phyloP scores from a whole-genome alignment of 1,139 yeast genomes.

The Geotrichum phurueaensis region DNA sequence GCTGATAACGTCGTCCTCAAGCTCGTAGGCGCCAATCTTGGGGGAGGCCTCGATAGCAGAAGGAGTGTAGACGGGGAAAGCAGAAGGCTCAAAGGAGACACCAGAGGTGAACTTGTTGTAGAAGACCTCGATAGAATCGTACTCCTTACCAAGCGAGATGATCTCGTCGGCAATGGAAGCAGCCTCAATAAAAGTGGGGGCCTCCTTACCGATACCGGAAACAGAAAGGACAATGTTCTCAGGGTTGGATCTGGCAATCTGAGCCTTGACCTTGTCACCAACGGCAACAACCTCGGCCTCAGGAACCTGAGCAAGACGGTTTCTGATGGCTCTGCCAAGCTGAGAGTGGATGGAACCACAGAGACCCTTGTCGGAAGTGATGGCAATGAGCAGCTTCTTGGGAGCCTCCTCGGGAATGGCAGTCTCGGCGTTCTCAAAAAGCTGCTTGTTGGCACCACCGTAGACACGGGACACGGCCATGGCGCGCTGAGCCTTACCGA shows the following conservation, averaged over 20 bases:
- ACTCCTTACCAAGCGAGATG: slow-evolving; percentile 47
- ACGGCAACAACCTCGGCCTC: slow-evolving; percentile 76
- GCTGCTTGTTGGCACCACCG: slow-evolving; percentile 73
- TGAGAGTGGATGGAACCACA: slow-evolving; percentile 98
- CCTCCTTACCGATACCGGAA: slow-evolving; percentile 92
- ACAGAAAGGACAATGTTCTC: slow-evolving; percentile 61
- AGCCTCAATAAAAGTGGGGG: slow-evolving; percentile 89
- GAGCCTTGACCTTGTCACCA: slow-evolving; percentile 92
- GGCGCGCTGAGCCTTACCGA: slow-evolving; percentile 92
- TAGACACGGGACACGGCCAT: slow-evolving; percentile 85
- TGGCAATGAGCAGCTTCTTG: slow-evolving; percentile 69
- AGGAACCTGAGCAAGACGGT: slow-evolving; percentile 55
- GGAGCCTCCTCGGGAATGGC: slow-evolving; percentile 41
- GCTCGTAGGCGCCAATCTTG: slow-evolving; percentile 77
- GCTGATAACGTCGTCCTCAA: slow-evolving; percentile 55
- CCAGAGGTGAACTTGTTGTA: slow-evolving; percentile 86
- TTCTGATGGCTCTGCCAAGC: slow-evolving; percentile 81
- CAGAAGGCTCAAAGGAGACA: slow-evolving; percentile 82
- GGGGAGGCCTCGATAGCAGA: slow-evolving; percentile 79
- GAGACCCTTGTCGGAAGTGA: slow-evolving; percentile 95
- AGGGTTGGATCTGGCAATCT: slow-evolving; percentile 76
- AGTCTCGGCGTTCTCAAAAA: slow-evolving; percentile 78
- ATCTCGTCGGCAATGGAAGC: slow-evolving; percentile 85
- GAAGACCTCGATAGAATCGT: slow-evolving; percentile 72
- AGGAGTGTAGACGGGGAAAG: slow-evolving; percentile 61